Evolutionary conservation across 2,329 filamentous ascomycete genomes (phyloP).

Genomic region (Neofusicoccum parvum): DNA sequence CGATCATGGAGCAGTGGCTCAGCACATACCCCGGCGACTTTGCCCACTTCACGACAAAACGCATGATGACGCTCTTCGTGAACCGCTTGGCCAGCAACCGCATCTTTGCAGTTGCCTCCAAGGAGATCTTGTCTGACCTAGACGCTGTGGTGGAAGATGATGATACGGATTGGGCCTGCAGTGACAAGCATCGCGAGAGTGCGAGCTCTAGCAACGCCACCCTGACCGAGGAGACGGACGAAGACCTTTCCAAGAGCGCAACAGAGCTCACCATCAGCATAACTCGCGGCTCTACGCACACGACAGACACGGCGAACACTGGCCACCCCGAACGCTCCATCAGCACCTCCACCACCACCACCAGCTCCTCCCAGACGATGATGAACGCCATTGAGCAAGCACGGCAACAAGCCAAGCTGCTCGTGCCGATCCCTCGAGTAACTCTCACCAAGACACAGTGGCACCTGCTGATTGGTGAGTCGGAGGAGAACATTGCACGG

Average conservation of each 20-base stretch:
- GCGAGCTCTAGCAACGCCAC: constrained; percentile 39
- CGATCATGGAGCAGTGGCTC: constrained; percentile 86
- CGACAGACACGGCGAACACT: neutral
- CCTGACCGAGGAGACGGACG: constrained; percentile 35
- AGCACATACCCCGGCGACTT: constrained; percentile 91
- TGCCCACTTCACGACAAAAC: constrained; percentile 73
- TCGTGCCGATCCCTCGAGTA: constrained; percentile 70
- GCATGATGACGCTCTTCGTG: constrained; percentile 75
- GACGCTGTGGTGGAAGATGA: constrained; percentile 81
- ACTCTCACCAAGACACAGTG: constrained; percentile 84
- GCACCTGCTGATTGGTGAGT: constrained; percentile 83
- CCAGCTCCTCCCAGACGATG: constrained; percentile 47
- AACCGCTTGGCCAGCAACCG: constrained; percentile 72
- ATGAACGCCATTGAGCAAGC: constrained; percentile 76
- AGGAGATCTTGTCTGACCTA: constrained; percentile 80
- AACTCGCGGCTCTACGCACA: neutral
- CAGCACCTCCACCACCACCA: constrained; percentile 27
- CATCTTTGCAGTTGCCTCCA: constrained; percentile 81
- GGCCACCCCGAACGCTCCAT: constrained; percentile 14
- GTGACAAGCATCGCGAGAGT: constrained; percentile 64
- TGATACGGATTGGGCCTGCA: constrained; percentile 88
- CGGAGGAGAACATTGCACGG: constrained; percentile 81
- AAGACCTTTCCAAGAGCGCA: constrained; percentile 18
- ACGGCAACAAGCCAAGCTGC: constrained; percentile 71
- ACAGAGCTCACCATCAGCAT: constrained; percentile 15